Evolutionary conservation across 192 early-diverging fungal species (phyloP).

Genomic region (Podila clonocystis): DNA sequence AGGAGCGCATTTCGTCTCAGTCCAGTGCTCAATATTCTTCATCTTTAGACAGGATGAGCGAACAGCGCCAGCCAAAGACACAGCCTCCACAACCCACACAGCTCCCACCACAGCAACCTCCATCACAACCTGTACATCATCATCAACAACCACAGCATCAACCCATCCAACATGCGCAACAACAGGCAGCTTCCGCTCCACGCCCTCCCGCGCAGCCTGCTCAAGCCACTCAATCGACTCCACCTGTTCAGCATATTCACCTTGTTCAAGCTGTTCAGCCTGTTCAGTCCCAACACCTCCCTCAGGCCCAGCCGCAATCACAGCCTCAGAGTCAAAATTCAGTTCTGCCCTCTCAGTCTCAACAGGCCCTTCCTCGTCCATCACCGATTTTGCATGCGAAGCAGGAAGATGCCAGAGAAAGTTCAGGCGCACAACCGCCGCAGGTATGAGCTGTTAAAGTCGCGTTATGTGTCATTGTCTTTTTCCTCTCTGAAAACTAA

Average conservation of each 20-base stretch:
- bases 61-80: neutral
- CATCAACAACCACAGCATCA: neutral
- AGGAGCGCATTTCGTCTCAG: neutral
- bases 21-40: neutral
- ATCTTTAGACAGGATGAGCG: neutral
- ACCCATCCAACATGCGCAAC: neutral
- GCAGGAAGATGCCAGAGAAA: neutral
- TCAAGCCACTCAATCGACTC: no score
- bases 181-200: neutral
- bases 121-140: neutral
- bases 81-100: neutral
- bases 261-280: no score
- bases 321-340: neutral
- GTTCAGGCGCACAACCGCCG: neutral
- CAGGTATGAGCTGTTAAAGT: neutral
- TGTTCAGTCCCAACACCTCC: no score
- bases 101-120: slow-evolving; percentile 4
- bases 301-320: neutral
- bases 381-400: neutral
- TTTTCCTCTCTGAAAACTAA: neutral
- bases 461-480: neutral
- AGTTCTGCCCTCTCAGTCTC: neutral
- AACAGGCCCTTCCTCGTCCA: neutral
- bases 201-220: no score
- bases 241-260: no score